These are phyloP conservation scores for Davidsoniella eucalypti DNA, from an alignment of 2,329 filamentous ascomycete genomes.

Conservation along the genomic window DNA sequence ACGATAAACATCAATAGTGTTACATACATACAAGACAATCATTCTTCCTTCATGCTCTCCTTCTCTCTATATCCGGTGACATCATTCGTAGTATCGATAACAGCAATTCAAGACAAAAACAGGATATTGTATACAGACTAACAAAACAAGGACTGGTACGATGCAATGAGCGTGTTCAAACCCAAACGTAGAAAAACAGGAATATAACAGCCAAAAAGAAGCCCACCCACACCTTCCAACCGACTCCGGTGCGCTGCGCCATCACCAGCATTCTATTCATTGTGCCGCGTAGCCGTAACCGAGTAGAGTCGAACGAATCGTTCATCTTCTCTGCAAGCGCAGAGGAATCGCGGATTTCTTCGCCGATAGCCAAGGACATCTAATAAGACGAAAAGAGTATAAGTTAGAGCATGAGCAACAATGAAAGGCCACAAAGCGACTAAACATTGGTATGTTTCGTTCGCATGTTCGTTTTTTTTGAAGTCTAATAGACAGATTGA, in stretches of 20 bases:
- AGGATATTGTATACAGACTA: not conserved
- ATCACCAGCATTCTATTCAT: conserved; percentile 97
- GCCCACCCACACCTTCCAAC: conserved; percentile 83
- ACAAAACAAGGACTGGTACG: not conserved
- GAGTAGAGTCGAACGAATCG: conserved; percentile 75
- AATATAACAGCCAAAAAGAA: conserved; percentile 76
- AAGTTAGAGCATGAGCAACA: no score
- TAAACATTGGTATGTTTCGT: not conserved
- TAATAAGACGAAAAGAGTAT: conserved; percentile 20
- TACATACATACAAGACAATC: not conserved
- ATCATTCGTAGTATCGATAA: not conserved
- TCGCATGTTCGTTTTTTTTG: not conserved
- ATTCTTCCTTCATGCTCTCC: not conserved
- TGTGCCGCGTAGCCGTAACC: conserved; percentile 66
- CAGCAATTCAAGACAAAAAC: not conserved
- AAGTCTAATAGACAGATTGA: not conserved
- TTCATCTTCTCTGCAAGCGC: conserved; percentile 91
- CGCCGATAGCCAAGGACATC: conserved; percentile 85
- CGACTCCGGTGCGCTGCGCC: conserved; percentile 85
- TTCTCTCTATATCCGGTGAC: no score
- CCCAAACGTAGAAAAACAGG: conserved; percentile 84
- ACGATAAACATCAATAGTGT: not conserved
- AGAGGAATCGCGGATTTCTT: conserved; percentile 83
- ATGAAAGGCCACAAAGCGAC: not conserved
- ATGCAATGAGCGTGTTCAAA: conserved; percentile 27